phyloP scores from a whole-genome alignment of 2,329 filamentous ascomycete species.

The Cadophora sp. region DNA sequence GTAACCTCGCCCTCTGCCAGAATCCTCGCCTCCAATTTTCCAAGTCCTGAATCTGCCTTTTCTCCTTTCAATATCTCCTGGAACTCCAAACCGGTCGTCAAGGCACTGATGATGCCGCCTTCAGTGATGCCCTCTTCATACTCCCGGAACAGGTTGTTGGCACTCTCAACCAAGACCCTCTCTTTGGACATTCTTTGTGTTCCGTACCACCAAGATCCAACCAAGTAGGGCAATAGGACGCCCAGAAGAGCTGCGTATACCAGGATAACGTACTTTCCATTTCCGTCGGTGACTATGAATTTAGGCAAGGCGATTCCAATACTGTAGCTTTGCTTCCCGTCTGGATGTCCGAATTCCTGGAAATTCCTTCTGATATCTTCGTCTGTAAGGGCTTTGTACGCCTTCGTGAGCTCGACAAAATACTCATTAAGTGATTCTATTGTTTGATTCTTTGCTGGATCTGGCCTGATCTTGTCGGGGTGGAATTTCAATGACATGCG shows the following conservation, averaged over 20 bases:
- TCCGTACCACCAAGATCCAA: constrained; percentile 99
- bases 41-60: constrained; percentile 79
- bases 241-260: constrained; percentile 89
- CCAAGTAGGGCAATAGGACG: constrained; percentile 88
- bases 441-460: constrained; percentile 88
- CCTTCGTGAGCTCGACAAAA: constrained; percentile 96
- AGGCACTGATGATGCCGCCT: constrained; percentile 77
- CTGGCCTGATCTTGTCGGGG: constrained; percentile 89
- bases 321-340: constrained; percentile 97
- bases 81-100: constrained; percentile 89
- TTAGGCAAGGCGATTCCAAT: constrained; percentile 96
- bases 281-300: constrained; percentile 90
- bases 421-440: constrained; percentile 81
- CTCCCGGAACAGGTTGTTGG: constrained; percentile 92
- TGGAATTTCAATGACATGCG: constrained; percentile 85
- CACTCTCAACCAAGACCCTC: constrained; percentile 89
- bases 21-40: constrained; percentile 84
- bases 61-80: constrained; percentile 76
- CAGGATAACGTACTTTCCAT: constrained; percentile 92
- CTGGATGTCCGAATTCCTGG: constrained; percentile 92
- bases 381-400: constrained; percentile 96
- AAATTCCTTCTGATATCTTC: constrained; percentile 98
- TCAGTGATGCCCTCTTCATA: constrained; percentile 86
- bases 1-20: constrained; percentile 63
- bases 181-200: constrained; percentile 93